Evolutionary conservation across 202 grass and related monocot species (phyloP).

Genomic region (Panicum virgatum): DNA sequence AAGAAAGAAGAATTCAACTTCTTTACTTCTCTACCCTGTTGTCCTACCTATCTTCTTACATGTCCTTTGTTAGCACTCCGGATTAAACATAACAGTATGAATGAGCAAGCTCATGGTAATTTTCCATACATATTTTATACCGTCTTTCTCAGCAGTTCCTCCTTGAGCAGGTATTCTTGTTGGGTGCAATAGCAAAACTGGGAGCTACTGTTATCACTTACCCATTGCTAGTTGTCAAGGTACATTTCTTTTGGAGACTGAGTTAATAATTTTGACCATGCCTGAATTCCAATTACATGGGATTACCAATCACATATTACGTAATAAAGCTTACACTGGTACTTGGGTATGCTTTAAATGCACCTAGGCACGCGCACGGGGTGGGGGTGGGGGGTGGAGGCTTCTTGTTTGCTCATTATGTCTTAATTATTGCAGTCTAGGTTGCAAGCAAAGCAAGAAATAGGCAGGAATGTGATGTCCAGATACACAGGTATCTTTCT

Average conservation of each 20-base stretch:
- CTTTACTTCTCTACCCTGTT: slow-evolving; percentile 14
- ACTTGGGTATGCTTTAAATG: not conserved
- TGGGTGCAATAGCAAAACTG: slow-evolving; percentile 92
- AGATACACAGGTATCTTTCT: slow-evolving; percentile 85
- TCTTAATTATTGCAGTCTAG: slow-evolving; percentile 77
- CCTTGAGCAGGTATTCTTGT: slow-evolving; percentile 79
- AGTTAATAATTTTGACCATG: no score
- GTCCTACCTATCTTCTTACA: not conserved
- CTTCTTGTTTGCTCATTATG: slow-evolving; percentile 30
- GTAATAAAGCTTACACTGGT: not conserved
- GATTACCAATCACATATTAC: not conserved
- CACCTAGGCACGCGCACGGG: not conserved
- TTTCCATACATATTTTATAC: slow-evolving; percentile 2
- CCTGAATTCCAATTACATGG: not conserved
- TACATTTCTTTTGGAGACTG: slow-evolving; percentile 21
- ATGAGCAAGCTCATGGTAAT: slow-evolving; percentile 17
- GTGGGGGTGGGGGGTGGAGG: not conserved
- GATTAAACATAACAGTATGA: slow-evolving; percentile 1
- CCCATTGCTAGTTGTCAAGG: slow-evolving; percentile 95
- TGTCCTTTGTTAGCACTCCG: slow-evolving; percentile 26
- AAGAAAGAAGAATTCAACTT: slow-evolving; percentile 20
- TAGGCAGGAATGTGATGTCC: slow-evolving; percentile 73
- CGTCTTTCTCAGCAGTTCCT: slow-evolving; percentile 6
- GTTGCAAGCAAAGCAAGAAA: slow-evolving; percentile 99
- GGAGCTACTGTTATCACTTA: slow-evolving; percentile 91